Conservation (phyloP, 768 basidiomycete species). For the Tulasnella calospora region DNA sequence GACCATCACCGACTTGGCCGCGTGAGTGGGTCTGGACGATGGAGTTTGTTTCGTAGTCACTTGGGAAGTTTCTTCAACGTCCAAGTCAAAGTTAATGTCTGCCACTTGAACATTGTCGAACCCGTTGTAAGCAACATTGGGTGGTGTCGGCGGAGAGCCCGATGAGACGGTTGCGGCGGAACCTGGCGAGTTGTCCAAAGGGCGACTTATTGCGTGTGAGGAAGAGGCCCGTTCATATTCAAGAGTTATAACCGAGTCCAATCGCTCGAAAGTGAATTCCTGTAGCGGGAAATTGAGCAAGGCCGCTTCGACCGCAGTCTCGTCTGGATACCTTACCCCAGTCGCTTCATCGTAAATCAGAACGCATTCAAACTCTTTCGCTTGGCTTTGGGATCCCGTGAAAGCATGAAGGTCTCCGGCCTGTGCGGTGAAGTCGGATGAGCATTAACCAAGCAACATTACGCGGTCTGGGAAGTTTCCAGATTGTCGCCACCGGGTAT, state of each 20-base stretch:
- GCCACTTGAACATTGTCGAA: constrained; percentile 12
- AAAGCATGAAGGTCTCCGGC: constrained; percentile 49
- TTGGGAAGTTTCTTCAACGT: neutral
- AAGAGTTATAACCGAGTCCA: constrained; percentile 60
- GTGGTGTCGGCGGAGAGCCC: constrained; percentile 20
- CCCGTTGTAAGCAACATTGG: neutral
- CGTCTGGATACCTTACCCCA: constrained; percentile 46
- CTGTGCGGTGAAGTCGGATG: neutral
- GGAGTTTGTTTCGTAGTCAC: constrained; percentile 11
- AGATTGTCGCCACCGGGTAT: constrained; percentile 27
- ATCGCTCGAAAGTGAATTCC: constrained; percentile 69
- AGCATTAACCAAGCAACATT: neutral
- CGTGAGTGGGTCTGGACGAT: neutral
- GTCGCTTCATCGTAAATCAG: constrained; percentile 74
- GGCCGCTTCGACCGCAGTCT: constrained; percentile 1
- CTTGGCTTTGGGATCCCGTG: constrained; percentile 48
- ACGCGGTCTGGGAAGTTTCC: constrained; percentile 2
- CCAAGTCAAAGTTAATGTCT: constrained; percentile 7
- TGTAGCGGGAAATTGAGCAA: constrained; percentile 34
- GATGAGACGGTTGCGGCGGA: constrained; percentile 17
- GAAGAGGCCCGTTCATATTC: constrained; percentile 40
- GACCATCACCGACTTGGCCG: constrained; percentile 12
- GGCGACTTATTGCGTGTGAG: neutral
- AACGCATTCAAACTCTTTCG: constrained; percentile 70
- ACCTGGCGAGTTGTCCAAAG: constrained; percentile 15